Evolutionary conservation across 306 rosid genomes (phyloP), one percentile per base, ranked within the genome.

Genomic region (Prunus persica): DNA sequence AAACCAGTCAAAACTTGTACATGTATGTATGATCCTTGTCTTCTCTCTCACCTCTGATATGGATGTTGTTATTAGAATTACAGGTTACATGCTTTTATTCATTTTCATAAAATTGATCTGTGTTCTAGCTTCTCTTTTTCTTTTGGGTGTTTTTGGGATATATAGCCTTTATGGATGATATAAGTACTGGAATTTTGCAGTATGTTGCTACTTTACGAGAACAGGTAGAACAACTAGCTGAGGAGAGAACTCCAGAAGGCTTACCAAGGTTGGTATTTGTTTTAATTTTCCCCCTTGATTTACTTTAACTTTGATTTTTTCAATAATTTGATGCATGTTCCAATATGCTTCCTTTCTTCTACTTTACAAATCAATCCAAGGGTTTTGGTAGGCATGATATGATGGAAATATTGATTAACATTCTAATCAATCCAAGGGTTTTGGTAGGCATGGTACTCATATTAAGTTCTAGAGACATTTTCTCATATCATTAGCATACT

Each of bases 121-220:
- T 34, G 5, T 19, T 32, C 27, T 22, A 25, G 34, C 3, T 60
- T 60, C 13, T 24, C 8, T 19, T 19, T 2, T 11, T 58, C 3
- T 8, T 74, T 84, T 68, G 38, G 38, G 52, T 47, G 28, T 43
- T 28, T 50, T 12, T 47, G 22, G 4, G 41, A 75, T 25, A 51
- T 71, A 70, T 80, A 19, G 24, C 49, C 32, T 47, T 69, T 79
- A 27, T 76, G 65, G 19, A 65, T 65, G 41, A 49, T 46, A 64
- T 56, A 28, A 47, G 6, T 47, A n/a, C 5, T 41, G 70, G 82
- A 77, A 58, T 28, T 83, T 75, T 80, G 85, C 81, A 93, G 98
- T 91, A 94, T 86, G 91, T 91, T 58, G 93, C 93, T 77, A 92
- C 96, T 80, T 79, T 92, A 80, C 87, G 96, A 41, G 97, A 95